Percentiles rank a stretch among this genome's conserved stretches.
These are phyloP conservation scores for Kluyveromyces wickerhamii DNA, from an alignment of 805 yeast species.

Conservation along the genomic window DNA sequence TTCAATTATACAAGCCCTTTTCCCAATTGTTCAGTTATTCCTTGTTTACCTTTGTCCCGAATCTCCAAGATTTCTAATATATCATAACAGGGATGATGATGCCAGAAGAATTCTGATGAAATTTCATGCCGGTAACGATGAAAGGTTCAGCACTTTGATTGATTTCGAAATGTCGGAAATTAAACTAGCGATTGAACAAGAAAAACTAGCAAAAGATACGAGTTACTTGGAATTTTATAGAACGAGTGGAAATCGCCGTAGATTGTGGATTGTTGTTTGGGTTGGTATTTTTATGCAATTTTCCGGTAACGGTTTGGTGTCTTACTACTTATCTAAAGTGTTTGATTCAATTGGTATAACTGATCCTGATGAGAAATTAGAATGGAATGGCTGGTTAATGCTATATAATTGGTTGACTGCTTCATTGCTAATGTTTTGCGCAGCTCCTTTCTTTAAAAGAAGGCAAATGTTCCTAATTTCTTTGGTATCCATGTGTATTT, in stretches of 20 bases:
- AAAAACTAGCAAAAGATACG: conserved; percentile 28
- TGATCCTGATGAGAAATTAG: conserved; percentile 36
- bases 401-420: conserved; percentile 37
- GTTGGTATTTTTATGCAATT: conserved; percentile 36
- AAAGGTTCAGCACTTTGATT: conserved; percentile 30
- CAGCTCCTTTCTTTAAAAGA: conserved; percentile 30
- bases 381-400: conserved; percentile 45
- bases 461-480: conserved; percentile 33
- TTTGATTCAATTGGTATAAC: conserved; percentile 47
- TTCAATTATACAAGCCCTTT: conserved; percentile 40
- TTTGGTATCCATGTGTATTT: conserved; percentile 30
- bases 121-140: conserved; percentile 33
- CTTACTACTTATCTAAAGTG: conserved; percentile 44
- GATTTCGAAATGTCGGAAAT: conserved; percentile 36
- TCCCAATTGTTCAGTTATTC: conserved; percentile 36
- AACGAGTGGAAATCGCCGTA: conserved; percentile 35
- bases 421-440: conserved; percentile 25
- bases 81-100: conserved; percentile 35
- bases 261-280: conserved; percentile 32
- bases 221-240: conserved; percentile 34
- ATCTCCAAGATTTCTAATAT: conserved; percentile 39
- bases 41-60: conserved; percentile 47
- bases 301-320: conserved; percentile 46
- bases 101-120: conserved; percentile 36
- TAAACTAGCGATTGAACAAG: conserved; percentile 34